Conservation (phyloP, 2,329 filamentous ascomycete species). For the Madurella fahalii region DNA sequence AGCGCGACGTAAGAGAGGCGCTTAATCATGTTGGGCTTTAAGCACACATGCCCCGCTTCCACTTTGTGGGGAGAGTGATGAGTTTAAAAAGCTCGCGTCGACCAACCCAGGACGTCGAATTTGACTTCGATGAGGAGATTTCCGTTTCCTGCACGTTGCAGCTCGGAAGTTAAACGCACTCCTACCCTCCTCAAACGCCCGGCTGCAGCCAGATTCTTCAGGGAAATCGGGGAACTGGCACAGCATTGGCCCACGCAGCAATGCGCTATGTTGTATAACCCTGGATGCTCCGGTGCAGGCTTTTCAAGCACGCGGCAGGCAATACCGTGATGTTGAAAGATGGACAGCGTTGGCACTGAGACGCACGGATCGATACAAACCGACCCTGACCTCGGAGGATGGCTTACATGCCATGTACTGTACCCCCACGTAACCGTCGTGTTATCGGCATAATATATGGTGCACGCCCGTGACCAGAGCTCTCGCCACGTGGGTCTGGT, state of each 20-base stretch:
- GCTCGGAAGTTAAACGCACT: constrained; percentile 2
- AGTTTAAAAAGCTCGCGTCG: neutral
- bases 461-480: neutral
- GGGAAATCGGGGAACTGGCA: neutral
- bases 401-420: neutral
- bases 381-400: neutral
- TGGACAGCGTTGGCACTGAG: too few relatives aligned
- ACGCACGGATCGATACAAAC: neutral
- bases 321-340: neutral
- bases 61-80: too few relatives aligned
- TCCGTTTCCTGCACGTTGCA: constrained; percentile 6
- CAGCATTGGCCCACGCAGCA: neutral
- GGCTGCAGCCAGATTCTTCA: constrained; percentile 6
- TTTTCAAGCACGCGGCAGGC: neutral
- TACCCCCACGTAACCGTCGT: neutral
- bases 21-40: too few relatives aligned
- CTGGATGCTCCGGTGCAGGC: too few relatives aligned
- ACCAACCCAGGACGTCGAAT: constrained; percentile 3
- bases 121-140: neutral
- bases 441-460: neutral
- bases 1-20: too few relatives aligned
- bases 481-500: neutral
- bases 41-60: too few relatives aligned
- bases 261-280: constrained; percentile 2
- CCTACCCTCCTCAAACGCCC: neutral